Evolutionary conservation across 1,284 basidiomycete species (phyloP).

Genomic region (Papiliotrema nemorosa): DNA sequence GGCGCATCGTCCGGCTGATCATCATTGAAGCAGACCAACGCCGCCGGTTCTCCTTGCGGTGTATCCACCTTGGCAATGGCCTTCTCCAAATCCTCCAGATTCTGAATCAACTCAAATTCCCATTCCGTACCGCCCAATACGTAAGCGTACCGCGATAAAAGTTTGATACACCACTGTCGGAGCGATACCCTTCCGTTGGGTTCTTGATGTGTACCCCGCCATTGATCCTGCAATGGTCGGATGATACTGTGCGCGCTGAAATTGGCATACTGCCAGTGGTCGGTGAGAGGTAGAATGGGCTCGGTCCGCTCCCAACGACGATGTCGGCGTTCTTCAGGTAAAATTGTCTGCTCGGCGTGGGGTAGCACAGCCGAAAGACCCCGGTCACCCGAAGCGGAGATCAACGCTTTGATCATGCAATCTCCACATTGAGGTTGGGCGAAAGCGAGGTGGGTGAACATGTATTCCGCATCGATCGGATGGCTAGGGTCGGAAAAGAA

Average conservation of each 20-base stretch:
- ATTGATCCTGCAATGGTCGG: conserved; percentile 32
- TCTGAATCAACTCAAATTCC: conserved; percentile 26
- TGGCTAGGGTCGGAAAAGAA: conserved; percentile 21
- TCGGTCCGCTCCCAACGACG: conserved; percentile 26
- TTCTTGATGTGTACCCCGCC: conserved; percentile 14
- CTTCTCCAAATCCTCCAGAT: conserved; percentile 12
- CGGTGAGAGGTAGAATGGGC: conserved; percentile 31
- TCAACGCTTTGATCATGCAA: conserved; percentile 42
- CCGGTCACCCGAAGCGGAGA: conserved; percentile 34
- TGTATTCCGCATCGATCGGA: conserved; percentile 18
- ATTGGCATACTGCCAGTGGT: conserved; percentile 25
- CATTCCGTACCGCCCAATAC: conserved; percentile 26
- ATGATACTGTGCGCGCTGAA: conserved; percentile 16
- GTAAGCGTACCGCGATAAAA: conserved; percentile 40
- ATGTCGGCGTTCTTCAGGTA: conserved; percentile 3
- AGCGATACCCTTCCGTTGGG: conserved; percentile 24
- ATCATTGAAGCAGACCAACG: conserved; percentile 39
- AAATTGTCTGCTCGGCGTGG: conserved; percentile 10
- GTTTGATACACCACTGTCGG: conserved; percentile 35
- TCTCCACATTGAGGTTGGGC: conserved; percentile 40
- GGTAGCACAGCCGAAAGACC: conserved; percentile 47
- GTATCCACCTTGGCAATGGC: conserved; percentile 13
- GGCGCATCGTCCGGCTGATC: conserved; percentile 28
- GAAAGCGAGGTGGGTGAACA: conserved; percentile 41
- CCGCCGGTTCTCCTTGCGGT: conserved; percentile 12